phyloP scores from a whole-genome alignment of 345 rosid species.

The Kandelia obovata region DNA sequence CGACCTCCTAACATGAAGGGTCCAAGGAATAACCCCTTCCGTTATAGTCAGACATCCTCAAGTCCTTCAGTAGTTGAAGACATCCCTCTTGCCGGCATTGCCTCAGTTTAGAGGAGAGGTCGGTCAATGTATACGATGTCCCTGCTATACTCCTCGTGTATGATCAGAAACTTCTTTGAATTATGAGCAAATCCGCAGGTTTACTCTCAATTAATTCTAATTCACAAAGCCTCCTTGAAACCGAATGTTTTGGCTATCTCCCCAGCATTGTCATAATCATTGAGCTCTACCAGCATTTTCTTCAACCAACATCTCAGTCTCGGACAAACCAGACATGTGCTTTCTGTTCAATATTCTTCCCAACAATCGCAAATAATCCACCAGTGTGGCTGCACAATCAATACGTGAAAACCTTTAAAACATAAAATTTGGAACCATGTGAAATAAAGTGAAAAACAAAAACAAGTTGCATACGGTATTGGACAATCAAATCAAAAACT shows the following conservation, averaged over 20 bases:
- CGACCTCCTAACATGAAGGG: neutral
- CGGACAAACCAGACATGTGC: constrained; percentile 46
- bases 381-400: constrained; percentile 52
- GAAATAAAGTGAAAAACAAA: too few relatives aligned
- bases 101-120: too few relatives aligned
- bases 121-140: neutral
- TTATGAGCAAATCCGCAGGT: too few relatives aligned
- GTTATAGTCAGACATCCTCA: neutral
- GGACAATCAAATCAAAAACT: too few relatives aligned
- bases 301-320: constrained; percentile 59
- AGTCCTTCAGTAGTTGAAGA: neutral
- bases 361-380: constrained; percentile 53
- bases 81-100: neutral
- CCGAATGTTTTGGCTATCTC: constrained; percentile 58
- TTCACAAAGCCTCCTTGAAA: constrained; percentile 77
- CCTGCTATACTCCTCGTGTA: neutral
- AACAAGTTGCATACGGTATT: too few relatives aligned
- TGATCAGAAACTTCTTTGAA: too few relatives aligned
- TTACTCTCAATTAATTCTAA: neutral
- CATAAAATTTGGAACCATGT: too few relatives aligned
- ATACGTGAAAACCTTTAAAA: too few relatives aligned
- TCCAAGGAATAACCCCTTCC: neutral
- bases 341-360: constrained; percentile 55
- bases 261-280: constrained; percentile 77
- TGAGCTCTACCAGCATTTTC: constrained; percentile 79